Evolutionary conservation across 805 yeast species (phyloP).

Genomic region (Lachancea nothofagi): DNA sequence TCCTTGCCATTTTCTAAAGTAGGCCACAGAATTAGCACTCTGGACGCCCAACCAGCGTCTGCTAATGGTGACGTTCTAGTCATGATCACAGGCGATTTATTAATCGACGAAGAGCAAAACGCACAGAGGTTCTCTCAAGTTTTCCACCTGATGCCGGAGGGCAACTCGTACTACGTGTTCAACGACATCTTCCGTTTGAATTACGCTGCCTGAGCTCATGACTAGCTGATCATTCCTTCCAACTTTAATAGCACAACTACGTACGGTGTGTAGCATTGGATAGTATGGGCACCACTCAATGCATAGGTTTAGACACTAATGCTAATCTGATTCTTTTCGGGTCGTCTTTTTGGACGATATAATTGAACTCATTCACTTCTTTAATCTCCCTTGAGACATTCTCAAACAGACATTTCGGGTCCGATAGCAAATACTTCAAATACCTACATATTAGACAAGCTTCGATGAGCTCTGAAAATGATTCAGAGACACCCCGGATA

Average conservation of each 20-base stretch:
- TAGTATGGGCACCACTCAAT: not conserved
- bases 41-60: conserved; percentile 97
- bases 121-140: conserved; percentile 97
- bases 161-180: conserved; percentile 84
- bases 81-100: conserved; percentile 94
- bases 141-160: conserved; percentile 93
- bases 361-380: no score
- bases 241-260: not conserved
- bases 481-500: not conserved
- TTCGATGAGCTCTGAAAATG: not conserved
- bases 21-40: conserved; percentile 85
- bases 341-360: no score
- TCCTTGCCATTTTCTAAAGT: conserved; percentile 90
- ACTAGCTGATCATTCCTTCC: no score
- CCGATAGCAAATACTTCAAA: not conserved
- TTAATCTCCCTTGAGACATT: no score
- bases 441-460: not conserved
- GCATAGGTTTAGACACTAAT: not conserved
- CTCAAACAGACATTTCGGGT: no score
- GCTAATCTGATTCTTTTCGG: not conserved
- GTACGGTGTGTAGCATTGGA: conserved; percentile 1
- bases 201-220: conserved; percentile 54
- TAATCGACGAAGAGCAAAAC: conserved; percentile 88
- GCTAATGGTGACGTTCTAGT: conserved; percentile 89
- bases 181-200: conserved; percentile 96